Conservation (phyloP, 768 basidiomycete genomes). For the Gymnopilus dilepis region DNA sequence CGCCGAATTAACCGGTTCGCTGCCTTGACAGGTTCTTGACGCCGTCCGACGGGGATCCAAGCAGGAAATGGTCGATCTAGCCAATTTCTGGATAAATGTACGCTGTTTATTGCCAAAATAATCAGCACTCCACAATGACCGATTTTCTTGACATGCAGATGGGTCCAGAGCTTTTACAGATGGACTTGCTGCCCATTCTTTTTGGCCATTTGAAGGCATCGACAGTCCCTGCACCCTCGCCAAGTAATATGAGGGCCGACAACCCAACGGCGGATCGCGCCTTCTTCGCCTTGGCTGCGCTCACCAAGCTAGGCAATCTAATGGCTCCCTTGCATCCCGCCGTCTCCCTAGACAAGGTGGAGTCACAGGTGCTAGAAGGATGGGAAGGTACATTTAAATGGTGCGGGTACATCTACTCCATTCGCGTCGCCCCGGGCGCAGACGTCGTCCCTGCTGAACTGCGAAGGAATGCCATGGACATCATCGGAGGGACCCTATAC, state of each 20-base stretch:
- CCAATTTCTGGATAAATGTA: slow-evolving; percentile 34
- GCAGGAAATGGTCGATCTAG: slow-evolving; percentile 26
- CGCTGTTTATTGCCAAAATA: background rate
- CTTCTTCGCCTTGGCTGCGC: slow-evolving; percentile 37
- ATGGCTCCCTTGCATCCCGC: slow-evolving; percentile 15
- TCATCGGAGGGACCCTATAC: slow-evolving; percentile 36
- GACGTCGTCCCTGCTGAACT: slow-evolving; percentile 1
- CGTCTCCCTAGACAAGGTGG: slow-evolving; percentile 24
- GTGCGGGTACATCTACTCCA: slow-evolving; percentile 38
- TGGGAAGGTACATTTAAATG: slow-evolving; percentile 45
- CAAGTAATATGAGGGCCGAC: slow-evolving; percentile 15
- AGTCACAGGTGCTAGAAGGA: slow-evolving; percentile 27
- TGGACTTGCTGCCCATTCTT: slow-evolving; percentile 35
- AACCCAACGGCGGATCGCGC: slow-evolving; percentile 32
- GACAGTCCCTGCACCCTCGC: slow-evolving; percentile 20
- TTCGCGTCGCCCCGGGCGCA: slow-evolving; percentile 26
- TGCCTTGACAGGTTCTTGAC: slow-evolving; percentile 13
- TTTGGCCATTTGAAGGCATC: slow-evolving; percentile 33
- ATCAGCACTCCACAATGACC: background rate
- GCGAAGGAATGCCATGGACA: slow-evolving; percentile 31
- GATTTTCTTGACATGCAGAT: slow-evolving; percentile 1
- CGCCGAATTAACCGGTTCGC: background rate
- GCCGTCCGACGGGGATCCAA: slow-evolving; percentile 15
- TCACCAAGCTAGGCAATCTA: slow-evolving; percentile 35
- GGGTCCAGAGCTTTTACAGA: slow-evolving; percentile 18